Evolutionary conservation across 2,329 filamentous ascomycete species (phyloP).

Genomic region (Trichoderma sp.): DNA sequence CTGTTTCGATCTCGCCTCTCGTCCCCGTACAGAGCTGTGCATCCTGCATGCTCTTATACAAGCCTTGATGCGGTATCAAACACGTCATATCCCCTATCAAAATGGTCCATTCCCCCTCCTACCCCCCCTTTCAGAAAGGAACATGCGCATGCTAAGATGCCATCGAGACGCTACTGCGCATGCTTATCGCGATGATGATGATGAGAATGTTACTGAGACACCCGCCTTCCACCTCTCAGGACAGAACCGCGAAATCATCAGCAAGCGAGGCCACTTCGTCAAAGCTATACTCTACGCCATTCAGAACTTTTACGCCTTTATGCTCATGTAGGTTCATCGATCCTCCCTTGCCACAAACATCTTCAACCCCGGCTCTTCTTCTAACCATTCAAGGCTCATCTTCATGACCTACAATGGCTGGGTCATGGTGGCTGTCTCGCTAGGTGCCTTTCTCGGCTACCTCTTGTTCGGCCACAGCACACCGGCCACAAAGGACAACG

Average conservation of each 20-base stretch:
- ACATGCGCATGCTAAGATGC: constrained; percentile 33
- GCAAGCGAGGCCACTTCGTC: constrained; percentile 68
- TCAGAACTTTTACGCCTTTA: constrained; percentile 98
- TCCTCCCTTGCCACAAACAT: neutral
- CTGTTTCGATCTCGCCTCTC: neutral
- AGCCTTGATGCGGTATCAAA: neutral
- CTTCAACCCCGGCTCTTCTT: neutral
- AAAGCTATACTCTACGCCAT: constrained; percentile 83
- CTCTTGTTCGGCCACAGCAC: constrained; percentile 71
- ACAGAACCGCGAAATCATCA: constrained; percentile 59
- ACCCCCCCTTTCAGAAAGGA: neutral
- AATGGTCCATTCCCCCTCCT: neutral
- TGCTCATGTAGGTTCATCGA: constrained; percentile 78
- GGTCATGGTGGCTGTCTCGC: constrained; percentile 88
- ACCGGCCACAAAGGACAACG: constrained; percentile 76
- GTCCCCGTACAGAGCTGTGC: neutral
- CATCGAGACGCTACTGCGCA: neutral
- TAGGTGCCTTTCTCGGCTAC: constrained; percentile 88
- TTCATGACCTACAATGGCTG: constrained; percentile 99
- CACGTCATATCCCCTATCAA: neutral
- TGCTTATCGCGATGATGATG: constrained; percentile 12
- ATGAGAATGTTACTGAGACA: constrained; percentile 55
- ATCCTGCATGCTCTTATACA: neutral
- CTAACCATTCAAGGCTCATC: constrained; percentile 63
- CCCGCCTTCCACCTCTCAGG: constrained; percentile 68